phyloP scores from a whole-genome alignment of 2,329 filamentous ascomycete genomes.

The Xylaria sp. region DNA sequence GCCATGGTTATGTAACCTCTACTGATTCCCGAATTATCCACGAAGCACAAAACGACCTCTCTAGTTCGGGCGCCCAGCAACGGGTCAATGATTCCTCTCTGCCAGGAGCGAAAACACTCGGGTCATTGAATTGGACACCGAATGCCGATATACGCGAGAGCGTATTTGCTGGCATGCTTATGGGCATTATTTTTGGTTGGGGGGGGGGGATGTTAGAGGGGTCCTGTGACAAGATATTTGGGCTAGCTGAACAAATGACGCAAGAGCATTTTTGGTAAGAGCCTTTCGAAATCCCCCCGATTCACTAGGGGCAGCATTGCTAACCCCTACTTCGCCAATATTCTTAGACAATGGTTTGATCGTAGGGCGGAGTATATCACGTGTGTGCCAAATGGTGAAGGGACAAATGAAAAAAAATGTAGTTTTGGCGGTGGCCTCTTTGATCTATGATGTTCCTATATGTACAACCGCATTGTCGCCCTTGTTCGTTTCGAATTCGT shows the following conservation, averaged over 20 bases:
- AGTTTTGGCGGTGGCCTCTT: conserved; percentile 24
- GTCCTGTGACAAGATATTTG: too few species aligned
- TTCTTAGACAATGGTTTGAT: not conserved
- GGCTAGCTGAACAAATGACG: too few species aligned
- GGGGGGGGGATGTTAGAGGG: too few species aligned
- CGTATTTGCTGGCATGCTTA: conserved; percentile 41
- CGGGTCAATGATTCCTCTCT: conserved; percentile 55
- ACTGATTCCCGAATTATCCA: conserved; percentile 63
- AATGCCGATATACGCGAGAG: conserved; percentile 54
- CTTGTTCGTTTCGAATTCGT: not conserved
- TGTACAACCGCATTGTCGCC: conserved; percentile 32
- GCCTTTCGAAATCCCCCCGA: too few species aligned
- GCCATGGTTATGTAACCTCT: conserved; percentile 57
- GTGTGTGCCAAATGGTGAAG: not conserved
- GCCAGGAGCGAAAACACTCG: conserved; percentile 63
- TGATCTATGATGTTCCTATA: conserved; percentile 38
- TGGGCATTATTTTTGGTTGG: too few species aligned
- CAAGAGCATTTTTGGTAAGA: too few species aligned
- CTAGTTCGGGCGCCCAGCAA: conserved; percentile 63
- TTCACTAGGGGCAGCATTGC: too few species aligned
- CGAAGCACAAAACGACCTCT: conserved; percentile 61
- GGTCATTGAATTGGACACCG: conserved; percentile 53
- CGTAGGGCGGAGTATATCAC: not conserved
- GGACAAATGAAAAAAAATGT: conserved; percentile 31
- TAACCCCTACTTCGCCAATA: too few species aligned